phyloP scores from a whole-genome alignment of 2,329 filamentous ascomycete genomes.

The Orbilia blumenaviensis region DNA sequence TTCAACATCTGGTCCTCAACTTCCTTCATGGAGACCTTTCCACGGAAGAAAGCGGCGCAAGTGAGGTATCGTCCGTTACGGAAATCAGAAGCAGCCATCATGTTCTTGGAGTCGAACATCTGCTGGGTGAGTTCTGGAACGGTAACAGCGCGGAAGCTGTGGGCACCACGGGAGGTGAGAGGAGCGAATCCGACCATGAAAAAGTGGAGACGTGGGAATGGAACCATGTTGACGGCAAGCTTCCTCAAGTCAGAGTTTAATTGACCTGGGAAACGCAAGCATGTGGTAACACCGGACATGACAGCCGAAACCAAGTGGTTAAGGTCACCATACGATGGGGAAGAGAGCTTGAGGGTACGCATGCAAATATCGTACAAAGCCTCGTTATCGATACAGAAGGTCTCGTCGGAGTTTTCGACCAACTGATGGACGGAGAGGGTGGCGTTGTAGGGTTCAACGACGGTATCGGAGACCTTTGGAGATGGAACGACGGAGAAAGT shows the following conservation, averaged over 20 bases:
- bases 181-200: constrained; percentile 99
- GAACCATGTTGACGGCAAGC: constrained; percentile 99
- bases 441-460: constrained; percentile 99
- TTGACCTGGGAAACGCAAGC: constrained; percentile 98
- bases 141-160: constrained; percentile 96
- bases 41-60: constrained; percentile 99
- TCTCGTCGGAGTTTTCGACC: constrained; percentile 99
- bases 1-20: constrained; percentile 99
- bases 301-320: constrained; percentile 99
- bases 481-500: constrained; percentile 99
- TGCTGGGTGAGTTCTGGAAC: constrained; percentile 99
- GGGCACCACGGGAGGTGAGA: constrained; percentile 87
- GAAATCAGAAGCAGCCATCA: constrained; percentile 99
- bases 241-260: constrained; percentile 99
- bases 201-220: constrained; percentile 99
- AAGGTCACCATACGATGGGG: constrained; percentile 98
- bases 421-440: constrained; percentile 98
- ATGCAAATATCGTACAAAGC: constrained; percentile 99
- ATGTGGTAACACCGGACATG: constrained; percentile 99
- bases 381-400: constrained; percentile 99
- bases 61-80: constrained; percentile 99
- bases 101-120: constrained; percentile 99
- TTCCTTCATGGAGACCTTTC: constrained; percentile 99
- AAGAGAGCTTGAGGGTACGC: constrained; percentile 97
- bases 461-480: constrained; percentile 99